Evolutionary conservation across 805 yeast species (phyloP), one percentile per base, ranked within the genome.

Genomic region (Clavispora phyllophila): DNA sequence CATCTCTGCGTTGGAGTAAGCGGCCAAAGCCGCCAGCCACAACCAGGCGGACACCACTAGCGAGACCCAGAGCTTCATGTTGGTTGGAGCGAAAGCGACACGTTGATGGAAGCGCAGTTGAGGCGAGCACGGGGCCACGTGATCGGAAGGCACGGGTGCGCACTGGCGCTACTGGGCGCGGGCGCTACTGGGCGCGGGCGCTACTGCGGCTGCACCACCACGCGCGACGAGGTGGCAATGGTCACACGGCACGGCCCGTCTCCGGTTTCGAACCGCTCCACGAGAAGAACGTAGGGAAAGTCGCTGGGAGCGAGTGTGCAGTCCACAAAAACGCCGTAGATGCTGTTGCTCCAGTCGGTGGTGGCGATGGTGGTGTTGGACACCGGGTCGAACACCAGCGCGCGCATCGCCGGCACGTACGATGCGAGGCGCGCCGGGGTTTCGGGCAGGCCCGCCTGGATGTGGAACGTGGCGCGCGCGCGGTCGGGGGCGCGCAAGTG

Each of bases 231-330:
- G 22, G 65, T 52, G 3, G 78, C 81, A 26, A 71, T 54, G 13
- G 63, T 65, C 1, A 75, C 63, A 7, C 60, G 46, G 18, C 70
- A 51, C 3, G 47, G 48, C 6, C 76, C 81, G 4, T 47, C 40
- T 0, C 81, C 81, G 5, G 56, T 50, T 46, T 76, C 81, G 44
- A 76, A 72, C 31, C 81, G 51, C 48, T 76, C 81, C n/a, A 73
- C 56, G 18, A 76, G 53, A 8, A 76, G 44, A 4, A 73, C 58
- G 42, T 72, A 70, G 5, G 45, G 48, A 0, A 63, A 41, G 19
- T 43, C 70, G 2, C 61, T 57, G 3, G 42, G 45, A 0, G 54
- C 53, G 3, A 63, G 35, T 4, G 33, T 31, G 36, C 62, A 57
- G 34, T 67, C 67, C 14, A 70, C 52, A 47, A 68, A 75, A 3